A percentile compares a stretch with the other conserved stretches of the same genome.
phyloP scores from a whole-genome alignment of 1,284 basidiomycete species.

The Ganoderma sp. region DNA sequence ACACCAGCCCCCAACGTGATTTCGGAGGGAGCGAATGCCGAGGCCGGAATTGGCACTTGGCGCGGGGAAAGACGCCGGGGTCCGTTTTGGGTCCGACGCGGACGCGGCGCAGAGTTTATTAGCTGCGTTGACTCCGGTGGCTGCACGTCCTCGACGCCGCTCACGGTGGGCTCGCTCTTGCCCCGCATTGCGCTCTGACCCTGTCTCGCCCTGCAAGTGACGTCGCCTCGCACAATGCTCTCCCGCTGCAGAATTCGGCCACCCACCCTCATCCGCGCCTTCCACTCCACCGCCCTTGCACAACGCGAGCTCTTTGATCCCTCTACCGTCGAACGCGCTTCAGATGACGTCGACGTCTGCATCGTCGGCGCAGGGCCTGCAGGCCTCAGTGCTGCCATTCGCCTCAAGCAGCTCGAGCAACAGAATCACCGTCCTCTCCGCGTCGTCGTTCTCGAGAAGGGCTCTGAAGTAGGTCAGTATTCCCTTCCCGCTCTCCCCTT shows the following conservation, averaged over 20 bases:
- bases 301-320: slow-evolving; percentile 54
- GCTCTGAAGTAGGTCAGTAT: slow-evolving; percentile 84
- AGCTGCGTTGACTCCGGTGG: no score
- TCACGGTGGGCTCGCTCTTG: not conserved
- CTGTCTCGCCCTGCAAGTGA: not conserved
- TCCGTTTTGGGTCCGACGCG: no score
- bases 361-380: slow-evolving; percentile 97
- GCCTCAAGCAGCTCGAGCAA: slow-evolving; percentile 91
- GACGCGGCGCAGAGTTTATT: no score
- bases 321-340: slow-evolving; percentile 69
- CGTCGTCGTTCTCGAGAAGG: slow-evolving; percentile 96
- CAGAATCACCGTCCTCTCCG: slow-evolving; percentile 83
- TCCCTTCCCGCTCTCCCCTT: slow-evolving; percentile 28
- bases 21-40: not conserved
- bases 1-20: not conserved
- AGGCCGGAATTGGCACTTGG: not conserved
- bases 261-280: slow-evolving; percentile 20
- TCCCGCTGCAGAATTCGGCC: slow-evolving; percentile 18
- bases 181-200: not conserved
- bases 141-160: no score
- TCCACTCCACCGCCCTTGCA: slow-evolving; percentile 41
- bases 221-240: slow-evolving; percentile 17
- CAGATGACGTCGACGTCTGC: slow-evolving; percentile 94
- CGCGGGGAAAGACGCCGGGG: no score
- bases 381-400: slow-evolving; percentile 94